Base-by-base conservation (phyloP, 805 yeast species). In the Sugiyamaella mastotermitis region DNA sequence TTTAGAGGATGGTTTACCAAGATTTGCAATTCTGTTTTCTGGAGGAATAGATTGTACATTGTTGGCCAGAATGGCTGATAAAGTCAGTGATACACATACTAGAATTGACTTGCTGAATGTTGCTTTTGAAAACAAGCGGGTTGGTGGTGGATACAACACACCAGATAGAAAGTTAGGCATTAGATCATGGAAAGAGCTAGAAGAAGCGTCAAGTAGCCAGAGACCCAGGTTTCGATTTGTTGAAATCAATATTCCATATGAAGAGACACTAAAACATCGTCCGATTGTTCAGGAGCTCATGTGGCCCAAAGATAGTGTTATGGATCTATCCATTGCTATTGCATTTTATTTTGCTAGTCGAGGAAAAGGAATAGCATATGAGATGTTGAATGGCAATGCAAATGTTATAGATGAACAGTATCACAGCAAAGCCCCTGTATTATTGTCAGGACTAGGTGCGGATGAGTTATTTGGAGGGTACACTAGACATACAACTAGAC, bases 401-500 rank as follows among this genome's bases (percentile, higher is more conserved):
- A 25, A 28, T 3, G 32, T 18, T 11, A 30, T 33, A 4, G 21
- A 29, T n/a, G 47, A 40, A 5, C 9, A n/a, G 17, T 81, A 78
- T 49, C 46, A 53, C 2, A 40, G 46, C 17, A 15, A 25, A 5
- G 39, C 86, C 6, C 73, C 76, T 47, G 95, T 92, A 0, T 58
- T 92, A 6, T 65, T 92, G 24, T 84, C 95, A 38, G 99, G 99
- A 0, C 66, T 92, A 9, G 99, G 99, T 1, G 98, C 98, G 0
- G 99, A 92, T 62, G 99, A 92, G 59, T 62, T 92, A 14, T 88
- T 83, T 65, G 99, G 95, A 0, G 99, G 99, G 0, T 92, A 92
- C 57, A 83, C 94, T 16, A 70, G 97, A 31, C 94, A 92, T 50
- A 80, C 64, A 1, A 40, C 51, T 13, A 48, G 52, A 5, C 53